Percentiles rank a stretch among this genome's conserved stretches.
Conservation (phyloP, 2,329 filamentous ascomycete species). For the Hymenoscyphus scutula region DNA sequence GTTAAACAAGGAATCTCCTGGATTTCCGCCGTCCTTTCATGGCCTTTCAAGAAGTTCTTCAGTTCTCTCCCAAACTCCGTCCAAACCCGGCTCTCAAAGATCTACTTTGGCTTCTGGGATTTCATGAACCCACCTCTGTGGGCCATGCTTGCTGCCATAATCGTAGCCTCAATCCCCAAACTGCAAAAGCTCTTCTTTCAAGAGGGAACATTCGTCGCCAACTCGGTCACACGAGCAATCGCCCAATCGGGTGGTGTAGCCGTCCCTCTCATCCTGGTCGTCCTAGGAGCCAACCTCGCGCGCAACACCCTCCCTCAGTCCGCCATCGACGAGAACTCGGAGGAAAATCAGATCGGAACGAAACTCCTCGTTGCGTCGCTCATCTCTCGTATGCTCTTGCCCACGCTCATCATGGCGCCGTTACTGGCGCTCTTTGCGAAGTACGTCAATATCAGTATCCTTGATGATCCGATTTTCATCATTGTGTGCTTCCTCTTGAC, state of each 20-base stretch:
- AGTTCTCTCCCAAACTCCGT: slow-evolving; percentile 49
- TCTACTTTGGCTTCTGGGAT: slow-evolving; percentile 69
- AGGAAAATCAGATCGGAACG: slow-evolving; percentile 66
- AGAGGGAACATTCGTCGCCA: slow-evolving; percentile 84
- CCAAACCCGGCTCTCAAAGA: slow-evolving; percentile 48
- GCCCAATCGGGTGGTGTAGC: slow-evolving; percentile 84
- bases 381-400: slow-evolving; percentile 86
- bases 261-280: slow-evolving; percentile 91
- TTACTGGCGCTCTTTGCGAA: slow-evolving; percentile 84
- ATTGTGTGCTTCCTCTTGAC: slow-evolving; percentile 96
- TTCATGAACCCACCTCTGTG: slow-evolving; percentile 99
- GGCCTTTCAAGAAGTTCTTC: slow-evolving; percentile 39
- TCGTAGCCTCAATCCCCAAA: slow-evolving; percentile 82
- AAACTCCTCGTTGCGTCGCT: slow-evolving; percentile 84
- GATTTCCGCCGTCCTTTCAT: slow-evolving; percentile 20
- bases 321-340: slow-evolving; percentile 60
- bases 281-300: slow-evolving; percentile 90
- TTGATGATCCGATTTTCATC: slow-evolving; percentile 97
- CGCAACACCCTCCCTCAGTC: slow-evolving; percentile 76
- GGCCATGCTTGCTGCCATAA: slow-evolving; percentile 90
- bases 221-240: slow-evolving; percentile 87
- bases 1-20: slow-evolving; percentile 28
- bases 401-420: slow-evolving; percentile 88
- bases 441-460: slow-evolving; percentile 85
- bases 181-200: slow-evolving; percentile 86